Evolutionary conservation across 257 asterid genomes (phyloP), one percentile per base, ranked within the genome.

Genomic region (Solanum rostratum): DNA sequence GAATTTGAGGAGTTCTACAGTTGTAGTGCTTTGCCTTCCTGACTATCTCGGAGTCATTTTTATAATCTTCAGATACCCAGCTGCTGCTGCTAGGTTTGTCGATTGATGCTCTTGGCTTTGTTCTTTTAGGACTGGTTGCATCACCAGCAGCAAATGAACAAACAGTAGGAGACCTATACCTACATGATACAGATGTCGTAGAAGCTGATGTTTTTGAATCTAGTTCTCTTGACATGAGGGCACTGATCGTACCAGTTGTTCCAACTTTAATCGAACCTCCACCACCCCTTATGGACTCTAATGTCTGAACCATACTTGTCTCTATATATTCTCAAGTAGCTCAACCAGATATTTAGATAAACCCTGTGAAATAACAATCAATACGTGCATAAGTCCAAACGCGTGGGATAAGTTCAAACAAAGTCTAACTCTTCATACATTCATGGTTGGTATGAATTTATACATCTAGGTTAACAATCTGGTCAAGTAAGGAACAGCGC

Each of bases 181-280:
- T 80, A 10, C 53, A 65, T 10, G 68, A 24, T 4, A 86, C 79
- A 39, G 91, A 86, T 50, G 76, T 62, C 70, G 83, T 88, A 62
- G 89, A 82, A 59, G 88, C 87, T 82, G 93, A 85, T 81, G 90
- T 90, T 39, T 84, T 69, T 22, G 93, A 89, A 80, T 91, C 94
- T 81, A 95, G 84, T 79, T 95, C 98, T 86, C 91, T 89, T 59
- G 95, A 92, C 93, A 95, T 92, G 33, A 95, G 95, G 82, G 93
- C 94, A 88, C 96, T 89, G 84, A 95, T 92, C 71, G 91, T 95
- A 78, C 98, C 97, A 10, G 97, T 95, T 62, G 95, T 90, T 82
- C 98, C 98, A 14, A 93, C 90, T 89, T 91, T 93, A 78, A 95
- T 79, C 16, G 97, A 93, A 85, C 98, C 98, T 85, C 97, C 97